Evolutionary conservation across 2,329 filamentous ascomycete genomes (phyloP).

Genomic region (Alternaria dauci): DNA sequence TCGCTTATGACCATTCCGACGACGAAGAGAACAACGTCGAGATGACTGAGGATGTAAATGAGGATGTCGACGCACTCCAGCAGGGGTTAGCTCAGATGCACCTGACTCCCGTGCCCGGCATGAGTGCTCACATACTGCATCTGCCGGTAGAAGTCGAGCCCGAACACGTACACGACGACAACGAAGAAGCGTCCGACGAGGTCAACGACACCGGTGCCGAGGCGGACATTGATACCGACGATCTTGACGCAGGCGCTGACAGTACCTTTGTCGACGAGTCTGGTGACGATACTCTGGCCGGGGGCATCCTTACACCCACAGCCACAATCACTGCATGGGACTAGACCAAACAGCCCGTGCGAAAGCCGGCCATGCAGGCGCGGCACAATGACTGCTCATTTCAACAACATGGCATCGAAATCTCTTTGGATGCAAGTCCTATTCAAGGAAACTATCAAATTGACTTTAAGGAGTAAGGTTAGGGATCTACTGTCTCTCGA

Average conservation of each 20-base stretch:
- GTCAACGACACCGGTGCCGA: constrained; percentile 37
- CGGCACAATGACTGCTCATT: not conserved
- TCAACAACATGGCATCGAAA: not conserved
- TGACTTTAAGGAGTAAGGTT: not conserved
- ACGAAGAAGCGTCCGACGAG: constrained; percentile 9
- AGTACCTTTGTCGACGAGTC: constrained; percentile 39
- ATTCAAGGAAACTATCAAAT: not conserved
- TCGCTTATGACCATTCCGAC: constrained; percentile 21
- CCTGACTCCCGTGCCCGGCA: constrained; percentile 1
- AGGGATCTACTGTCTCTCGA: not conserved
- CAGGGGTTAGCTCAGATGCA: constrained; percentile 12
- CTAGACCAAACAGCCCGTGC: too few relatives aligned
- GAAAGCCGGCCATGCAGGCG: not conserved
- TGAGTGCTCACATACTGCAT: constrained; percentile 6
- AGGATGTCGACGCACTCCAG: constrained; percentile 16
- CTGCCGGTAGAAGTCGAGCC: constrained; percentile 11
- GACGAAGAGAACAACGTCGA: constrained; percentile 27
- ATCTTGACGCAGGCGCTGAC: constrained; percentile 34
- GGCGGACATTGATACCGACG: constrained; percentile 39
- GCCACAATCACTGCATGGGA: constrained; percentile 9
- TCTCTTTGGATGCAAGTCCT: not conserved
- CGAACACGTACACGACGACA: constrained; percentile 18
- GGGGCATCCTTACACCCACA: constrained; percentile 30
- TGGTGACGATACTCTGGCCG: constrained; percentile 25
- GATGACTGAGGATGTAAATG: constrained; percentile 28